These are phyloP conservation scores for Colletotrichum tamarilloi DNA, from an alignment of 2,329 filamentous ascomycete genomes.

Conservation along the genomic window DNA sequence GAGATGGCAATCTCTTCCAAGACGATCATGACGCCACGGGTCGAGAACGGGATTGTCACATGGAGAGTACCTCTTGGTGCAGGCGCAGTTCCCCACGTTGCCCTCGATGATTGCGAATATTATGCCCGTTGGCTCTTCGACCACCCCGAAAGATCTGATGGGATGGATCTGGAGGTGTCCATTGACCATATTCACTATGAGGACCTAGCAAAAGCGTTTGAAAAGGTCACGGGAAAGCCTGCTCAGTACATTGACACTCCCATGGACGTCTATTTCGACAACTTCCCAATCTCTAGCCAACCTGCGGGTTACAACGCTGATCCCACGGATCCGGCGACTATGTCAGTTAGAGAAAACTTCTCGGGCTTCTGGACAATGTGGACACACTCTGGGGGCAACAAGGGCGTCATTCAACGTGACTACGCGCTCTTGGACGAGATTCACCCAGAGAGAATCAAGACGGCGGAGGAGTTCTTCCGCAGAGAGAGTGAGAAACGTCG, in stretches of 20 bases:
- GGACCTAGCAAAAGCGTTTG: slow-evolving; percentile 55
- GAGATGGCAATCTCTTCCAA: slow-evolving; percentile 52
- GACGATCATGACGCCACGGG: slow-evolving; percentile 52
- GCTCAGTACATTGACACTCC: slow-evolving; percentile 51
- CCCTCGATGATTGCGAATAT: slow-evolving; percentile 58
- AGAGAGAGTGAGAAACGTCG: slow-evolving; percentile 48
- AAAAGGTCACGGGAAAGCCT: slow-evolving; percentile 53
- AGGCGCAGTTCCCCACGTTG: slow-evolving; percentile 53
- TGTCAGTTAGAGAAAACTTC: slow-evolving; percentile 58
- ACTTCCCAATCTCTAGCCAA: neutral
- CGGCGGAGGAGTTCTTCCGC: slow-evolving; percentile 60
- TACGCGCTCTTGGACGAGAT: slow-evolving; percentile 63
- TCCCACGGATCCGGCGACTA: slow-evolving; percentile 42
- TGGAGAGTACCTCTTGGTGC: slow-evolving; percentile 54
- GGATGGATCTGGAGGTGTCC: slow-evolving; percentile 56
- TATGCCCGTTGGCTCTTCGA: slow-evolving; percentile 63
- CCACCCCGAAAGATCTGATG: slow-evolving; percentile 52
- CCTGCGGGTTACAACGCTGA: slow-evolving; percentile 51
- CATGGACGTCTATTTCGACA: slow-evolving; percentile 48
- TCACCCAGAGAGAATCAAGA: slow-evolving; percentile 58
- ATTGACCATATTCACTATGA: slow-evolving; percentile 53
- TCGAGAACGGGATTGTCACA: slow-evolving; percentile 54
- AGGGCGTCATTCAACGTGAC: slow-evolving; percentile 55
- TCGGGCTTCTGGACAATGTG: slow-evolving; percentile 62
- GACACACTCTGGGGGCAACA: slow-evolving; percentile 52